A percentile compares a stretch with the other conserved stretches of the same genome.
Conservation (phyloP, 83 land plant species). For the Picea mariana region DNA sequence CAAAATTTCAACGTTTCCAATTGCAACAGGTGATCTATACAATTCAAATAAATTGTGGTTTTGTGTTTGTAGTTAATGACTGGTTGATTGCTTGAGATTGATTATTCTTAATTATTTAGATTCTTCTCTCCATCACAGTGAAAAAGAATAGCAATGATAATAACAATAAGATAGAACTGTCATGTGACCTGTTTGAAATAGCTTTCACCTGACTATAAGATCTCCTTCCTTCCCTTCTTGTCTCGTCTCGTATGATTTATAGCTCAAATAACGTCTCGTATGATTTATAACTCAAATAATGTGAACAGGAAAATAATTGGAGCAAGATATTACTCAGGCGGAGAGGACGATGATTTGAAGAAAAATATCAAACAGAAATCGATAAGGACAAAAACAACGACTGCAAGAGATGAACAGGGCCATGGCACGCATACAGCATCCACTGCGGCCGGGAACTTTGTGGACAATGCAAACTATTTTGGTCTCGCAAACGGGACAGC, state of each 20-base stretch:
- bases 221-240: too few species aligned
- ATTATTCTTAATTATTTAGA: too few species aligned
- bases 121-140: too few species aligned
- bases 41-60: too few species aligned
- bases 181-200: too few species aligned
- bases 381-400: neutral
- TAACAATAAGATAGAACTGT: too few species aligned
- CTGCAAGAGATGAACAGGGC: constrained; percentile 62
- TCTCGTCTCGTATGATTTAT: too few species aligned
- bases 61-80: neutral
- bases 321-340: constrained; percentile 43
- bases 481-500: constrained; percentile 66
- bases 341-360: too few species aligned
- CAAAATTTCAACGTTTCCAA: constrained; percentile 28
- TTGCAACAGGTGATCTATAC: constrained; percentile 45
- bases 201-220: too few species aligned
- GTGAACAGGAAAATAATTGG: constrained; percentile 57
- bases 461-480: constrained; percentile 48
- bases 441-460: constrained; percentile 53
- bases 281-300: neutral
- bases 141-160: too few species aligned
- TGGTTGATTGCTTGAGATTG: neutral
- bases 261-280: too few species aligned
- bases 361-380: neutral
- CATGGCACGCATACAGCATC: constrained; percentile 79